Conservation (phyloP, 371 early-diverging fungal species). For the Syncephalastrum racemosum region DNA sequence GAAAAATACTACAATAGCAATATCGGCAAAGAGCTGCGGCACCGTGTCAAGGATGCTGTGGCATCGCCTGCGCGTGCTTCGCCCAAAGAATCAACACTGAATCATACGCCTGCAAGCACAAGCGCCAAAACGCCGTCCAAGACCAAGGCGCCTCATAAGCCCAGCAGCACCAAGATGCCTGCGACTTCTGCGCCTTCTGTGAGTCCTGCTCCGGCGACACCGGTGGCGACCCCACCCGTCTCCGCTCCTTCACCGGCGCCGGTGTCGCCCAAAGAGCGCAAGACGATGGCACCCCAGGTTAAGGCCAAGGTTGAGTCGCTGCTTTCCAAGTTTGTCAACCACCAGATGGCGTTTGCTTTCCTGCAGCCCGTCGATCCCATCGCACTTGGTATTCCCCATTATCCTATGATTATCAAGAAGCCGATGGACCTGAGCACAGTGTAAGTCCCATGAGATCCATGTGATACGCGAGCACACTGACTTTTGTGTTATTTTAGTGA, state of each 20-base stretch:
- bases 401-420: conserved; percentile 77
- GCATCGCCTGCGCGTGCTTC: background rate
- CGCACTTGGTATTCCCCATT: conserved; percentile 78
- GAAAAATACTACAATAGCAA: conserved; percentile 53
- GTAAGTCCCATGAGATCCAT: conserved; percentile 23
- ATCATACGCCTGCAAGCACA: no score
- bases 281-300: no score
- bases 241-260: conserved; percentile 5
- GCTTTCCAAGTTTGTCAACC: conserved; percentile 37
- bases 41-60: conserved; percentile 13
- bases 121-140: no score
- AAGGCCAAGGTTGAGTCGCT: conserved; percentile 25
- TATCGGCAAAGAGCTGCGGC: conserved; percentile 56
- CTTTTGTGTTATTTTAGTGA: conserved; percentile 58
- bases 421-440: conserved; percentile 80
- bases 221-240: background rate
- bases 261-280: background rate
- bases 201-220: background rate
- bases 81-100: background rate
- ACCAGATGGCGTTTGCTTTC: conserved; percentile 48
- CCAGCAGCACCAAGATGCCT: no score
- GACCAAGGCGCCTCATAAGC: no score
- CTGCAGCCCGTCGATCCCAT: conserved; percentile 76
- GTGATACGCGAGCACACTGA: conserved; percentile 4
- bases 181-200: no score